Evolutionary conservation across 2,329 filamentous ascomycete genomes (phyloP).

Genomic region (Phyllosticta citriasiana): DNA sequence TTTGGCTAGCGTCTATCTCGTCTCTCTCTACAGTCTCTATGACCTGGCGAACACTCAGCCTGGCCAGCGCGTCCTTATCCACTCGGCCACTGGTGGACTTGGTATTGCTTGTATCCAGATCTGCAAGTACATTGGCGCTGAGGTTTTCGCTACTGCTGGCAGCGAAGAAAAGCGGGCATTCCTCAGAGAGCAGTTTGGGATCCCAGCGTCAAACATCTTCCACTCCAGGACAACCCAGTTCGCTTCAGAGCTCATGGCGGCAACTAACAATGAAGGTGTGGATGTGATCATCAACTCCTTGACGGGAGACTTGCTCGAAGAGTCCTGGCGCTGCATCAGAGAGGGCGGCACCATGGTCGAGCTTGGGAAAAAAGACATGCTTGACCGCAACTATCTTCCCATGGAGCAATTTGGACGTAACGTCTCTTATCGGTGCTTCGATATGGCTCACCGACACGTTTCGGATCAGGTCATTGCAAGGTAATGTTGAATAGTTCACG

Average conservation of each 20-base stretch:
- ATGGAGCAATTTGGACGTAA: conserved; percentile 17
- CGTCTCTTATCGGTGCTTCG: neutral
- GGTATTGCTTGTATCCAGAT: conserved; percentile 20
- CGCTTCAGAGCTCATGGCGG: conserved; percentile 11
- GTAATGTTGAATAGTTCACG: neutral
- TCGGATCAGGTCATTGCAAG: conserved; percentile 15
- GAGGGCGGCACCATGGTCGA: conserved; percentile 24
- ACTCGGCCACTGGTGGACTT: conserved; percentile 21
- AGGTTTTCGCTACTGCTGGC: conserved; percentile 18
- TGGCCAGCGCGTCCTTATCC: conserved; percentile 19
- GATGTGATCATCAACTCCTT: conserved; percentile 22
- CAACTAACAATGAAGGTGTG: conserved; percentile 19
- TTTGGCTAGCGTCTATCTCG: conserved; percentile 13
- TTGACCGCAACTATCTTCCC: conserved; percentile 4
- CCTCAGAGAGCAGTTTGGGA: conserved; percentile 13
- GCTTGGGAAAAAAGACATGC: conserved; percentile 18
- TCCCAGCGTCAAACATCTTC: conserved; percentile 25
- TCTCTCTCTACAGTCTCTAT: conserved; percentile 14
- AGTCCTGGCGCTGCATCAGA: conserved; percentile 17
- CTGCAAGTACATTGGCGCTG: conserved; percentile 15
- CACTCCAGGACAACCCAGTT: conserved; percentile 17
- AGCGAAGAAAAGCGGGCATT: conserved; percentile 14
- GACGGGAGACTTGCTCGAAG: conserved; percentile 14
- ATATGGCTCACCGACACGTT: conserved; percentile 11
- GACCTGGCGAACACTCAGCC: conserved; percentile 10